These are phyloP conservation scores for Neolentinus lepideus DNA, from an alignment of 1,284 basidiomycete species.

Conservation along the genomic window DNA sequence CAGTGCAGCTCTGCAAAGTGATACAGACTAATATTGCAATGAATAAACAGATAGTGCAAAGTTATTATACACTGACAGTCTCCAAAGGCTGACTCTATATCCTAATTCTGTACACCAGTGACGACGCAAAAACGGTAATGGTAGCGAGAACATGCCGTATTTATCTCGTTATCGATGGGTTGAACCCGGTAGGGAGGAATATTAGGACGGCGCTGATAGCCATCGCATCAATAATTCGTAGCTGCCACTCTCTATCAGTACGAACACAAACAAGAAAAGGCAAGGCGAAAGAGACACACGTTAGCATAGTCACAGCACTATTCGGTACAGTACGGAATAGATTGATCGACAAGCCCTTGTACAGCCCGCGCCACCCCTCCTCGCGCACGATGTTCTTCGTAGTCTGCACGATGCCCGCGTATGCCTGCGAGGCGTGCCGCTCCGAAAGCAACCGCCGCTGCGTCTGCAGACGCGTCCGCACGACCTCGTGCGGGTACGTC, in stretches of 20 bases:
- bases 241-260: conserved; percentile 21
- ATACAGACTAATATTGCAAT: neutral
- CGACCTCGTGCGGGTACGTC: conserved; percentile 95
- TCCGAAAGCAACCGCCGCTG: conserved; percentile 57
- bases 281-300: conserved; percentile 49
- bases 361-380: conserved; percentile 84
- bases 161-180: no score
- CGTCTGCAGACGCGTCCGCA: conserved; percentile 88
- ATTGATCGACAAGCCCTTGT: conserved; percentile 88
- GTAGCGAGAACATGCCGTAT: no score
- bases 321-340: conserved; percentile 89
- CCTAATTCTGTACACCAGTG: neutral
- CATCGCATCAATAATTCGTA: conserved; percentile 67
- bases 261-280: conserved; percentile 1
- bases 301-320: conserved; percentile 89
- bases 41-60: neutral
- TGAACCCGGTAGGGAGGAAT: neutral
- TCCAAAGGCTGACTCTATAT: neutral
- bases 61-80: neutral
- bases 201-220: conserved; percentile 18
- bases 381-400: conserved; percentile 65
- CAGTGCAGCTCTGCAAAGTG: no score
- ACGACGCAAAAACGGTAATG: neutral
- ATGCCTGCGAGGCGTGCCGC: conserved; percentile 26
- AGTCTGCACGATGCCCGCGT: conserved; percentile 64